Conservation (phyloP, 2,329 filamentous ascomycete species). For the Rhinocladiella mackenziei region DNA sequence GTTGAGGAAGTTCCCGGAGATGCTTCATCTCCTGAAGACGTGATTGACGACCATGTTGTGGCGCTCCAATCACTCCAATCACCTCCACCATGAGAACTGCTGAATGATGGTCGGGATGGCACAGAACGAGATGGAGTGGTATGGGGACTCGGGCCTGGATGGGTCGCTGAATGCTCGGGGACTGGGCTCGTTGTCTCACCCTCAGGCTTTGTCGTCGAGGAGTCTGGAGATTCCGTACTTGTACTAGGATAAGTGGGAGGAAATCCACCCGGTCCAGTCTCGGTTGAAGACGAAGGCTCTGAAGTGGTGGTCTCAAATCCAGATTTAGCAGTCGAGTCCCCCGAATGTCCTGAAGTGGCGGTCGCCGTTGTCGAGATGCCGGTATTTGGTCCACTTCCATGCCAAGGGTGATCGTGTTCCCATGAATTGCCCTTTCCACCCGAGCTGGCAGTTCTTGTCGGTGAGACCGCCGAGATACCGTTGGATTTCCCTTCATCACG, state of each 20-base stretch:
- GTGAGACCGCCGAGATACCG: background rate
- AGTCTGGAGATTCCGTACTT: background rate
- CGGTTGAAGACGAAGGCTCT: background rate
- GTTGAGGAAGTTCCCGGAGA: too few species aligned
- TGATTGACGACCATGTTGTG: too few species aligned
- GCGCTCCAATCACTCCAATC: too few species aligned
- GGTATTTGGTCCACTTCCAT: slow-evolving; percentile 8
- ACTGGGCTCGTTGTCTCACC: slow-evolving; percentile 1
- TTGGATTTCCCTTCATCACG: slow-evolving; percentile 2
- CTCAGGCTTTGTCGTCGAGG: background rate
- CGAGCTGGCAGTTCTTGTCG: background rate
- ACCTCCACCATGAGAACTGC: too few species aligned
- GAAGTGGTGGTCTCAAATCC: slow-evolving; percentile 1
- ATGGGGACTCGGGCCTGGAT: too few species aligned
- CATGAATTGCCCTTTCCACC: slow-evolving; percentile 5
- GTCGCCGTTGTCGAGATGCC: background rate
- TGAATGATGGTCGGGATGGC: too few species aligned
- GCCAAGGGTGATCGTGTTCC: slow-evolving; percentile 17
- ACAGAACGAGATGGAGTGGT: too few species aligned
- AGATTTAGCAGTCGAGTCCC: background rate
- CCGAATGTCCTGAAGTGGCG: slow-evolving; percentile 1
- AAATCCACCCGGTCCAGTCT: too few species aligned
- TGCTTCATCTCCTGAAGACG: too few species aligned
- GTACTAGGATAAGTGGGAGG: too few species aligned
- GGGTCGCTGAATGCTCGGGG: too few species aligned